Evolutionary conservation across 306 rosid species (phyloP).

Genomic region (Citrullus amarus): DNA sequence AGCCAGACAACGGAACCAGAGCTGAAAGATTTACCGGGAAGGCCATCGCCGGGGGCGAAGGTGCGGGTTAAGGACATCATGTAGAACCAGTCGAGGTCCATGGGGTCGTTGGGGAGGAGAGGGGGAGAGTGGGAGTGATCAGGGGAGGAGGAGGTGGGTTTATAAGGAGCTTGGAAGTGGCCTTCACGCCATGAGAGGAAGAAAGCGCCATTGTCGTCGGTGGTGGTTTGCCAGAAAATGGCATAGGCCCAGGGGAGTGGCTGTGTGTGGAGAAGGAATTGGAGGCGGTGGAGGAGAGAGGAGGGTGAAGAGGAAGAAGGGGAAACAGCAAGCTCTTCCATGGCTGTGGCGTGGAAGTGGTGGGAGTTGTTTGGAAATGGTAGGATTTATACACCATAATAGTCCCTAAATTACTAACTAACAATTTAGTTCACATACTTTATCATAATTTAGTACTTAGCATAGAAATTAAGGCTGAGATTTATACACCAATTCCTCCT

Average conservation of each 20-base stretch:
- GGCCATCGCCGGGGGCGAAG: conserved; percentile 22
- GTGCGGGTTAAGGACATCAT: conserved; percentile 56
- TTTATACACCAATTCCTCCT: too few species aligned
- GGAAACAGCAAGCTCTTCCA: conserved; percentile 45
- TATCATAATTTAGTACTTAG: too few species aligned
- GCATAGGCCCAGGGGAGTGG: conserved; percentile 60
- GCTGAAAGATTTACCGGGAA: conserved; percentile 38
- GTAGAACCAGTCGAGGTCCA: conserved; percentile 77
- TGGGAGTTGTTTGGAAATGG: not conserved
- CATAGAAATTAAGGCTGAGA: too few species aligned
- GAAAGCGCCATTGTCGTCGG: conserved; percentile 32
- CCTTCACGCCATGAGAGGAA: conserved; percentile 60
- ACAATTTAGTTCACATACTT: too few species aligned
- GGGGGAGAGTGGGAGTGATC: not conserved
- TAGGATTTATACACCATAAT: too few species aligned
- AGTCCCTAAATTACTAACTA: too few species aligned
- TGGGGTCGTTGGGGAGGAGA: conserved; percentile 10
- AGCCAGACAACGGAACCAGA: conserved; percentile 52
- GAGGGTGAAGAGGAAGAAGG: conserved; percentile 46
- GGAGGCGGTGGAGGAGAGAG: conserved; percentile 45
- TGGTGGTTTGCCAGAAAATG: conserved; percentile 61
- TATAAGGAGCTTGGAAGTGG: conserved; percentile 36
- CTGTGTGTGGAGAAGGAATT: conserved; percentile 36
- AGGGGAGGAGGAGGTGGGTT: conserved; percentile 30
- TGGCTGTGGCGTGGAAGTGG: not conserved